These are phyloP conservation scores for Termitomyces sp. DNA, from an alignment of 768 basidiomycete genomes.

Conservation along the genomic window DNA sequence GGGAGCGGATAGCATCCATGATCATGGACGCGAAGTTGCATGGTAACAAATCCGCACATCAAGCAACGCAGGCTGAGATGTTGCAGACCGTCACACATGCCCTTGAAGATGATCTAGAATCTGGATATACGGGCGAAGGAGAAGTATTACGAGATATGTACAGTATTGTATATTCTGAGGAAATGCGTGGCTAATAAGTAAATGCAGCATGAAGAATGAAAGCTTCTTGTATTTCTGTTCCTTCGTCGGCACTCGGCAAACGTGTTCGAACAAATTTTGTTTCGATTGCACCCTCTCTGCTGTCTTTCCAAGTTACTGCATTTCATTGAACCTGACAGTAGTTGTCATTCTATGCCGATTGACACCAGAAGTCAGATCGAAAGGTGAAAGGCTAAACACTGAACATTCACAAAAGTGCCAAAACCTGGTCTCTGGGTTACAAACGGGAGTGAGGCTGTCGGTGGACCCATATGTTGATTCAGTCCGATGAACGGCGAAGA, in stretches of 20 bases:
- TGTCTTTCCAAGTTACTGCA: background rate
- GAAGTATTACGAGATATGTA: slow-evolving; percentile 7
- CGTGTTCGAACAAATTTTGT: background rate
- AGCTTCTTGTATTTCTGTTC: background rate
- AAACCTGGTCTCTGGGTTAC: background rate
- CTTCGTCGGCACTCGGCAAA: background rate
- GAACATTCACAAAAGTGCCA: background rate
- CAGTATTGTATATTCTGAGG: slow-evolving; percentile 2
- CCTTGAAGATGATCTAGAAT: slow-evolving; percentile 1
- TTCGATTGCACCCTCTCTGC: background rate
- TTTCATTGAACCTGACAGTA: background rate
- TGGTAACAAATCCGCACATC: slow-evolving; percentile 10
- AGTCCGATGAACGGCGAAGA: background rate
- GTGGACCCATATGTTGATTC: background rate
- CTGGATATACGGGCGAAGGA: slow-evolving; percentile 3
- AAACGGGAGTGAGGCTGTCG: background rate
- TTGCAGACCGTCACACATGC: slow-evolving; percentile 6
- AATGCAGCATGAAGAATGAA: background rate
- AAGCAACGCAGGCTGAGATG: slow-evolving; percentile 10
- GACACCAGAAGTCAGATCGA: background rate
- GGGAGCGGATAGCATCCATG: slow-evolving; percentile 8
- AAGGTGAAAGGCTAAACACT: background rate
- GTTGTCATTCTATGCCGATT: background rate
- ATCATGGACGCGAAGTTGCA: slow-evolving; percentile 6
- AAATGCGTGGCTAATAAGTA: background rate